Conservation (phyloP, 345 rosid species). For the Lepidium didymum region DNA sequence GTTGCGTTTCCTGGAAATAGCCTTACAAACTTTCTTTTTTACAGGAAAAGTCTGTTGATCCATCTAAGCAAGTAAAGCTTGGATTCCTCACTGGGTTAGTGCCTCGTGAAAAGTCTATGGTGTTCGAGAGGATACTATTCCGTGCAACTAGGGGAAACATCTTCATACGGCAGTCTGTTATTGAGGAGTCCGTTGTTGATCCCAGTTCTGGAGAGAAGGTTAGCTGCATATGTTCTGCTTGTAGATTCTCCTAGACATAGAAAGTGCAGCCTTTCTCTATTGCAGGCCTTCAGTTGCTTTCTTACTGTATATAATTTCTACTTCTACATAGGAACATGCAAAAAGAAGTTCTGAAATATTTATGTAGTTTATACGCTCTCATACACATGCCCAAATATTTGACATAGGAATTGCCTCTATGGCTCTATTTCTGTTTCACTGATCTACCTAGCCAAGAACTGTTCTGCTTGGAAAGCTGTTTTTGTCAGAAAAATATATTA, state of each 20-base stretch:
- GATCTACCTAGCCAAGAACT: background rate
- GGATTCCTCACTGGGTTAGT: slow-evolving; percentile 90
- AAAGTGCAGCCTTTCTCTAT: background rate
- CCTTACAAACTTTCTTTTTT: background rate
- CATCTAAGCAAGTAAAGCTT: slow-evolving; percentile 82
- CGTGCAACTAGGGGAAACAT: slow-evolving; percentile 98
- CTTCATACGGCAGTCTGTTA: slow-evolving; percentile 52
- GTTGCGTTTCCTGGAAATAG: background rate
- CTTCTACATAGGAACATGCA: background rate
- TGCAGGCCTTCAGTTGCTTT: background rate
- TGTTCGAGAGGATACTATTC: slow-evolving; percentile 91
- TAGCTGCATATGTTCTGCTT: slow-evolving; percentile 6
- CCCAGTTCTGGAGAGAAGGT: slow-evolving; percentile 96
- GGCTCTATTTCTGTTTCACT: background rate
- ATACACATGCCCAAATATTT: background rate
- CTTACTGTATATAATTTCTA: background rate
- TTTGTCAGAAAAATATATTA: background rate
- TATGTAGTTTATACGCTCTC: background rate
- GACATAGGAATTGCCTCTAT: background rate
- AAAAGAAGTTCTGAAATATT: background rate
- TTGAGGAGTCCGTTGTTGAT: slow-evolving; percentile 72
- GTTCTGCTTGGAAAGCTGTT: background rate
- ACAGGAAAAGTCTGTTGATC: slow-evolving; percentile 60
- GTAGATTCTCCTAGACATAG: slow-evolving; percentile 2
- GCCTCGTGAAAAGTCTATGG: slow-evolving; percentile 80